Base-by-base conservation (phyloP, 305 asterid genomes). In the Caryopteris hybrid region DNA sequence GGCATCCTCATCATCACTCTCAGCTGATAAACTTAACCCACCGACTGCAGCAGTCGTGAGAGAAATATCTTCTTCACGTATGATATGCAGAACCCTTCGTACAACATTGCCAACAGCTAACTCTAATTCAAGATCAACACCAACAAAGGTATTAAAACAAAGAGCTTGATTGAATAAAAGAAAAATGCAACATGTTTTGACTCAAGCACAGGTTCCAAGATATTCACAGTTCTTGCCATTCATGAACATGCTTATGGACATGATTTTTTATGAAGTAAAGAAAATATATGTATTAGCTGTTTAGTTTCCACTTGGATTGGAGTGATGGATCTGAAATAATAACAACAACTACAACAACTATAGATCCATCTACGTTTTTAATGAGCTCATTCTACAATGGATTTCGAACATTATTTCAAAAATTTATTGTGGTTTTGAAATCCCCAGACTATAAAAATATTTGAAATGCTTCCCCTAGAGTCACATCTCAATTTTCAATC, bases 41-140 rank as follows among this genome's bases (percentile, higher is more conserved):
- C 92, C 98, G 60, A 94, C 88, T 61, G 96, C 91, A 70, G 91
- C 95, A 41, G 95, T 74, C 41, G 97, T 76, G 25, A 91, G 85
- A 63, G 98, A 83, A 70, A 84, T 86, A 80, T 94, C 96, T 83
- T 94, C 99, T 81, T 94, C 99, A 60, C 99, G 90, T 74, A 94
- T 94, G 78, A 94, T 83, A 70, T 94, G 96, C 27, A 94, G 83
- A 85, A 94, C 96, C 64, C 99, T 95, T 64, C 99, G 77, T 54
- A 91, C 93, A 64, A 91, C 79, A 78, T 94, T 94, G 59, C 99
- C 99, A 72, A 91, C 96, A 65, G 99, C 97, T 69, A 94, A 88
- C 84, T 94, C 99, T 94, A 87, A 80, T 75, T 55, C 74, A 78
- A 71, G 66, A 67, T 68, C 72, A 79, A 60, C 47, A 64, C 64